Conservation (phyloP, 768 basidiomycete genomes). For the Pleurotus tuoliensis region DNA sequence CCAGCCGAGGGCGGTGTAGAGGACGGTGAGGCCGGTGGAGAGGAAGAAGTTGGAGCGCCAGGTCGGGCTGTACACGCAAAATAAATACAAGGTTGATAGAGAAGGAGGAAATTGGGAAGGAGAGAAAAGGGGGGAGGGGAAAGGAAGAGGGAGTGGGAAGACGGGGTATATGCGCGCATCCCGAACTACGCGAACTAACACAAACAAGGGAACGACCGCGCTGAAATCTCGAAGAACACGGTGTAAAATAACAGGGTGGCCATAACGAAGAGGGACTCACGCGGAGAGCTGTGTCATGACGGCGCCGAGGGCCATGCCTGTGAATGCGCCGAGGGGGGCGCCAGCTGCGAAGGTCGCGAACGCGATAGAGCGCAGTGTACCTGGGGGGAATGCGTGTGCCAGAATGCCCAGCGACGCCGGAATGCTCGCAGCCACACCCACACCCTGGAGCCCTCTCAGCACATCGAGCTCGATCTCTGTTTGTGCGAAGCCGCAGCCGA, state of each 20-base stretch:
- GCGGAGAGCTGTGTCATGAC: slow-evolving; percentile 53
- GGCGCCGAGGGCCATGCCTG: slow-evolving; percentile 70
- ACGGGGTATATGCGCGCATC: too few relatives aligned
- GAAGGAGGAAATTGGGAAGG: too few relatives aligned
- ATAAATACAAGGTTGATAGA: too few relatives aligned
- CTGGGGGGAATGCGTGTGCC: slow-evolving; percentile 72
- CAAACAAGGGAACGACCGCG: too few relatives aligned
- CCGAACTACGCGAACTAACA: too few relatives aligned
- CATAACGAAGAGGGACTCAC: too few relatives aligned
- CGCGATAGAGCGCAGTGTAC: slow-evolving; percentile 60
- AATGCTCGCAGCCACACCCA: slow-evolving; percentile 71
- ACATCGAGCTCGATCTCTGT: slow-evolving; percentile 60
- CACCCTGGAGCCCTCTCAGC: slow-evolving; percentile 73
- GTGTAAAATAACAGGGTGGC: not conserved
- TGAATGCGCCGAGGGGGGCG: slow-evolving; percentile 72
- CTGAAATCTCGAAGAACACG: too few relatives aligned
- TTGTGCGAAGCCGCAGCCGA: slow-evolving; percentile 65
- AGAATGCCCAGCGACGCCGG: slow-evolving; percentile 80
- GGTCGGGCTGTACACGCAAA: slow-evolving; percentile 27
- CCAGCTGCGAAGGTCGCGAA: slow-evolving; percentile 86
- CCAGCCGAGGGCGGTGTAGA: slow-evolving; percentile 49
- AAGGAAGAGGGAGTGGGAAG: too few relatives aligned
- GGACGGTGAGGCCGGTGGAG: slow-evolving; percentile 48
- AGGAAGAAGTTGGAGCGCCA: slow-evolving; percentile 71
- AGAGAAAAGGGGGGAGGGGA: too few relatives aligned